Percentiles rank a stretch among this genome's conserved stretches.
Conservation (phyloP, 2,329 filamentous ascomycete species). For the Aureobasidium vineae region DNA sequence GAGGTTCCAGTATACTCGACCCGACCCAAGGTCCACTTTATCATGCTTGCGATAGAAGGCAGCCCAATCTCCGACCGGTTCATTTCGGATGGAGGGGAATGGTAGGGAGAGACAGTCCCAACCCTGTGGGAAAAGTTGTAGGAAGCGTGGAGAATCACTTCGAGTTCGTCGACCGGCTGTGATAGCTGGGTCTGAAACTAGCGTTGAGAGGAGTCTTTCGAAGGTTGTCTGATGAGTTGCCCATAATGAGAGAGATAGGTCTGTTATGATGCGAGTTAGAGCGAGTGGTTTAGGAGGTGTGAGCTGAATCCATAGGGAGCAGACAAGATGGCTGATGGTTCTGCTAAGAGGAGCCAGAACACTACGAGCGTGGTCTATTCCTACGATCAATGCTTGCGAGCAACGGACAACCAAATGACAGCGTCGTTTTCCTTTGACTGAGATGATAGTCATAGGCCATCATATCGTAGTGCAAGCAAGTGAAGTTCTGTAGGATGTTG, state of each 20-base stretch:
- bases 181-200: neutral
- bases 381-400: neutral
- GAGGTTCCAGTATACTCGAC: neutral
- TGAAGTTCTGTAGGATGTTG: neutral
- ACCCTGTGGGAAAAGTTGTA: neutral
- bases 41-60: neutral
- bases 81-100: neutral
- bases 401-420: neutral
- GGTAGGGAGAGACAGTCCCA: slow-evolving; percentile 1
- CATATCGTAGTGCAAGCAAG: neutral
- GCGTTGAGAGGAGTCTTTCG: neutral
- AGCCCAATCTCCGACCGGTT: neutral
- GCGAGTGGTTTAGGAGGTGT: neutral
- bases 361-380: neutral
- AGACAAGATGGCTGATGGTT: neutral
- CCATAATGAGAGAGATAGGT: neutral
- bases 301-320: neutral
- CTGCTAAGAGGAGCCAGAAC: neutral
- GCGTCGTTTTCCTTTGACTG: neutral
- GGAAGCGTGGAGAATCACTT: neutral
- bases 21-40: neutral
- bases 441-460: neutral
- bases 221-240: neutral
- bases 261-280: neutral
- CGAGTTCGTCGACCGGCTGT: neutral